Evolutionary conservation across 2,329 filamentous ascomycete species (phyloP).

Genomic region (Corniculantispora saksenae): DNA sequence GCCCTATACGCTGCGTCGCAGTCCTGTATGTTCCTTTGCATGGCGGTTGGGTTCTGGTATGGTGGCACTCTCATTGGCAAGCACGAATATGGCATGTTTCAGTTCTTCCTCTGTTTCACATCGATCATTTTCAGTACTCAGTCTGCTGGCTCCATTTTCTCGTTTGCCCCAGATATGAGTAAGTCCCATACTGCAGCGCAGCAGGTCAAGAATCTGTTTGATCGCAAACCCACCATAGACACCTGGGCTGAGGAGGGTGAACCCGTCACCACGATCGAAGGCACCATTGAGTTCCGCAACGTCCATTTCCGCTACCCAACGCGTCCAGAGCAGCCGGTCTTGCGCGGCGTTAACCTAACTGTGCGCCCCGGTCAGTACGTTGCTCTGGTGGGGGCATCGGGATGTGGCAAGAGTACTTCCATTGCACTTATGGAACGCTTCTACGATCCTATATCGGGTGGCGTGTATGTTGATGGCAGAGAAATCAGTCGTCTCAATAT

Average conservation of each 20-base stretch:
- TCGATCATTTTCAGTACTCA: constrained; percentile 89
- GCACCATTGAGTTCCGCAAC: constrained; percentile 83
- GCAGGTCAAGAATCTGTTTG: constrained; percentile 80
- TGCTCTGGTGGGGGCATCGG: constrained; percentile 89
- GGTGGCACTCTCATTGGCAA: constrained; percentile 74
- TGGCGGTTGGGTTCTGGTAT: constrained; percentile 92
- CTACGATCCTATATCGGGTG: constrained; percentile 83
- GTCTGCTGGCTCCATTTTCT: constrained; percentile 86
- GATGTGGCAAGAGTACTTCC: constrained; percentile 92
- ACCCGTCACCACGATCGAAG: constrained; percentile 64
- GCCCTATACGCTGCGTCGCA: constrained; percentile 81
- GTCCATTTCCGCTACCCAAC: constrained; percentile 96
- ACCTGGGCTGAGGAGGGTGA: constrained; percentile 74
- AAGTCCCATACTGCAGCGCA: constrained; percentile 85
- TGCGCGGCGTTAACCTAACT: constrained; percentile 76
- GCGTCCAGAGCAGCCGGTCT: constrained; percentile 85
- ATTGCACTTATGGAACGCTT: constrained; percentile 92
- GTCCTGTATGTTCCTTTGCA: constrained; percentile 78
- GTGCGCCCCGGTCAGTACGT: constrained; percentile 80
- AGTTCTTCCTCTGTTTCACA: constrained; percentile 91
- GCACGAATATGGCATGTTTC: constrained; percentile 73
- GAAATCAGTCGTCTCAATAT: constrained; percentile 81
- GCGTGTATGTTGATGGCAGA: constrained; percentile 77
- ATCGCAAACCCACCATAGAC: constrained; percentile 79
- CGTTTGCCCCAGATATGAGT: constrained; percentile 87